Conservation (phyloP, 371 early-diverging fungal genomes). For the Apophysomyces sp. region DNA sequence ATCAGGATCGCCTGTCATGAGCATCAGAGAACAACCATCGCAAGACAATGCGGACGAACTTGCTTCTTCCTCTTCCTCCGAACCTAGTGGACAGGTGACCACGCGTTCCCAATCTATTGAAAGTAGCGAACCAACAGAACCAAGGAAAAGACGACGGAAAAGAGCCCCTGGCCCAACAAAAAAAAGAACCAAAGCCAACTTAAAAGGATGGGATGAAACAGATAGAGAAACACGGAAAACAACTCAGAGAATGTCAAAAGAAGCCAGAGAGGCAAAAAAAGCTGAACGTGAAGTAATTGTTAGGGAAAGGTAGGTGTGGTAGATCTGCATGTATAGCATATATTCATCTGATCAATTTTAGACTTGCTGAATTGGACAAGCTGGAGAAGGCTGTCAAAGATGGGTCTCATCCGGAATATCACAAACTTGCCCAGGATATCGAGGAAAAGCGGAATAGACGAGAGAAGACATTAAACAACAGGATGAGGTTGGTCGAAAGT, state of each 20-base stretch:
- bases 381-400: constrained; percentile 22
- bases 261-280: constrained; percentile 6
- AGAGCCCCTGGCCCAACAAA: constrained; percentile 4
- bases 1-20: constrained; percentile 6
- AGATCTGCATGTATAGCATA: constrained; percentile 3
- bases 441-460: constrained; percentile 16
- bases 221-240: constrained; percentile 9
- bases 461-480: background rate
- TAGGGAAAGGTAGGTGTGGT: constrained; percentile 1
- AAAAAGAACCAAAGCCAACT: background rate
- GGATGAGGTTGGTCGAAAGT: constrained; percentile 5
- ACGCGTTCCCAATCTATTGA: constrained; percentile 17
- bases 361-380: constrained; percentile 23
- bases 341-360: background rate
- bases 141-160: constrained; percentile 4
- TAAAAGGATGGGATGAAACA: background rate
- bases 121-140: constrained; percentile 7
- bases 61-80: background rate
- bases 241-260: constrained; percentile 7
- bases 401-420: constrained; percentile 21
- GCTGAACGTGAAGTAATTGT: constrained; percentile 6
- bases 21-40: background rate
- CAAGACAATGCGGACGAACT: constrained; percentile 1
- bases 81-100: constrained; percentile 7
- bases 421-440: constrained; percentile 16